Conservation (phyloP, 768 basidiomycete genomes). For the Amanita molliuscula region DNA sequence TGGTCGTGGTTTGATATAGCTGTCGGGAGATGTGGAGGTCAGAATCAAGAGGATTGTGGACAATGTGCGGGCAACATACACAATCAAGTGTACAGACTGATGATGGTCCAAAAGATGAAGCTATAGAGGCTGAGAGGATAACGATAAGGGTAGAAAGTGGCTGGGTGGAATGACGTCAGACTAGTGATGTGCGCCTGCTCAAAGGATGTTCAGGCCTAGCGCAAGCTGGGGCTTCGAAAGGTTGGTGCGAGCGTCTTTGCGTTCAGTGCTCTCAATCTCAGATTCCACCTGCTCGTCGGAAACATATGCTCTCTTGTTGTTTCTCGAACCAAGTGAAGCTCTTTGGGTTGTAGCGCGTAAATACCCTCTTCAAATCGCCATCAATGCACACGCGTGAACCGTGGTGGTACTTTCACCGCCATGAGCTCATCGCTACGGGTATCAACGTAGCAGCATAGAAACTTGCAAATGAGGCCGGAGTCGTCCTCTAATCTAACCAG, state of each 20-base stretch:
- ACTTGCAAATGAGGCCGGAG: neutral
- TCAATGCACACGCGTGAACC: neutral
- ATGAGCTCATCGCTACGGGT: neutral
- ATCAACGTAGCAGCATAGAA: constrained; percentile 1
- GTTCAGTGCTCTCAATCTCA: too few species aligned
- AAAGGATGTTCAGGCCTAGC: too few species aligned
- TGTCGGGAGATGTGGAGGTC: neutral
- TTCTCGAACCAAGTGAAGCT: too few species aligned
- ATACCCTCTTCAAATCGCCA: constrained; percentile 1
- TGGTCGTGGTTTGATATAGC: neutral
- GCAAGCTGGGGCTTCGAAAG: too few species aligned
- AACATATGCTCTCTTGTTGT: too few species aligned
- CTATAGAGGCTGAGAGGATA: too few species aligned
- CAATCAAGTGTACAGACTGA: neutral
- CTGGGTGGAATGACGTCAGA: too few species aligned
- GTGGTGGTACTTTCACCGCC: constrained; percentile 1
- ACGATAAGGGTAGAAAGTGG: too few species aligned
- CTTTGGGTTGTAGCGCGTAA: neutral
- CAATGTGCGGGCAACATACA: neutral
- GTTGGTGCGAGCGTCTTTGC: too few species aligned
- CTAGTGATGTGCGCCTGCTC: too few species aligned
- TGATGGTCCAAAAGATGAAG: too few species aligned
- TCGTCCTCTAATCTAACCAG: neutral
- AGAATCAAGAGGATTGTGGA: neutral
- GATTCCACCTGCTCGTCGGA: too few species aligned